Evolutionary conservation across 2,329 filamentous ascomycete genomes (phyloP), one percentile per base, ranked within the genome.

Genomic region (Colletotrichum eremochloae): DNA sequence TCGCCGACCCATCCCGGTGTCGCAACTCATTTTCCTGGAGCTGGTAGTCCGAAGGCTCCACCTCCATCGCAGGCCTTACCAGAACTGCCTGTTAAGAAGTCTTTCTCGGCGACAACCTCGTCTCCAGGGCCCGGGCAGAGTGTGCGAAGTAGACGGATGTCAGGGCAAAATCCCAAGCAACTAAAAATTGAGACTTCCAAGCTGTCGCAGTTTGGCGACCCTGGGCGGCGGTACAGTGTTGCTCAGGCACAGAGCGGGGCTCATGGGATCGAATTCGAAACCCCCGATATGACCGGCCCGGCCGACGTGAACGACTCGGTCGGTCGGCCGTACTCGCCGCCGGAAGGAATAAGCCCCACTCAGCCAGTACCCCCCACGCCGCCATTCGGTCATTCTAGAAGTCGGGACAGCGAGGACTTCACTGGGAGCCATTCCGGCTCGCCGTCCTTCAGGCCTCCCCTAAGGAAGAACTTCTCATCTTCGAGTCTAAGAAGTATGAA

Each of bases 161-260:
- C 95, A 4, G 93, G 93, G 9, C 92, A 94, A 76, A 94, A 94
- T 76, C 84, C 89, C 18, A 95, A 93, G 79, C 93, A 95, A 77
- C 85, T 98, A 63, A 97, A 95, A 82, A 98, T 98, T 68, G 94
- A 98, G 81, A 98, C 95, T 0, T 76, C 80, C 11, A 82, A 72
- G 64, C 65, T 72, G 15, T 50, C 56, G 24, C 65, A 67, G 14
- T 73, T 63, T 40, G 44, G 38, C 42, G 60, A 69, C 31, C 12
- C 66, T 29, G 66, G 58, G 20, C 44, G 69, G 42, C 66, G 66
- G 33, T 72, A 69, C 18, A 72, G 69, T 44, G 69, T 72, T 53
- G 38, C 69, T 33, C 52, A 69, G 31, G 36, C 50, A 36, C 40
- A 31, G 29, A 53, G 50, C 33, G 29, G 40, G 14, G 42, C 44